phyloP scores from a whole-genome alignment of 192 early-diverging fungal species.

The Dispira simplex region DNA sequence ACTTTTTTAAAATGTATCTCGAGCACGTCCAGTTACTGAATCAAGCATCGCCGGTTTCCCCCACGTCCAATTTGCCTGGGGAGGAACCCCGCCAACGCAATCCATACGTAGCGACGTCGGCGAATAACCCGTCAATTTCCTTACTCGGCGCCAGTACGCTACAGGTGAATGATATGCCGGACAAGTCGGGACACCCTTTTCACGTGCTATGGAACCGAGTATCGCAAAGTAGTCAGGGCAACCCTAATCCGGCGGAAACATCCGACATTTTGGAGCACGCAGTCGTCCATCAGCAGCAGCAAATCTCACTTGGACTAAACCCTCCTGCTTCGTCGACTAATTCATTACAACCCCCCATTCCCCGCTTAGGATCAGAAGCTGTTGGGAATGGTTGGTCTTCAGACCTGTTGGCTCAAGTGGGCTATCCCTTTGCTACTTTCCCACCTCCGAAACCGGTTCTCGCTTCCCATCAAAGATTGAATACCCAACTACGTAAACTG shows the following conservation, averaged over 20 bases:
- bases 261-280: background rate
- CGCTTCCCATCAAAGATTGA: background rate
- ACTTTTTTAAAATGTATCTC: slow-evolving; percentile 9
- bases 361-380: background rate
- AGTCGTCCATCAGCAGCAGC: background rate
- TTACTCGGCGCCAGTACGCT: background rate
- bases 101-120: background rate
- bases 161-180: background rate
- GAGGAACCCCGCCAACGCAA: background rate
- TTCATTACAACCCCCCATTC: background rate
- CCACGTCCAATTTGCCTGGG: background rate
- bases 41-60: background rate
- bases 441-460: background rate
- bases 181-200: background rate
- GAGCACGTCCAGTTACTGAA: background rate
- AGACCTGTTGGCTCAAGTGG: background rate
- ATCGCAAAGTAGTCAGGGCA: too few species aligned
- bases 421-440: background rate
- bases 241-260: background rate
- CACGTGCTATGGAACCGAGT: background rate
- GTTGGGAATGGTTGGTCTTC: background rate
- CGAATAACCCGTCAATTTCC: background rate
- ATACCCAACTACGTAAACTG: background rate
- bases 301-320: background rate
- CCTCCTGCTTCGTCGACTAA: background rate